These are phyloP conservation scores for Phytophthora hibernalis DNA, from an alignment of 352 stramenopile species.

Conservation along the genomic window DNA sequence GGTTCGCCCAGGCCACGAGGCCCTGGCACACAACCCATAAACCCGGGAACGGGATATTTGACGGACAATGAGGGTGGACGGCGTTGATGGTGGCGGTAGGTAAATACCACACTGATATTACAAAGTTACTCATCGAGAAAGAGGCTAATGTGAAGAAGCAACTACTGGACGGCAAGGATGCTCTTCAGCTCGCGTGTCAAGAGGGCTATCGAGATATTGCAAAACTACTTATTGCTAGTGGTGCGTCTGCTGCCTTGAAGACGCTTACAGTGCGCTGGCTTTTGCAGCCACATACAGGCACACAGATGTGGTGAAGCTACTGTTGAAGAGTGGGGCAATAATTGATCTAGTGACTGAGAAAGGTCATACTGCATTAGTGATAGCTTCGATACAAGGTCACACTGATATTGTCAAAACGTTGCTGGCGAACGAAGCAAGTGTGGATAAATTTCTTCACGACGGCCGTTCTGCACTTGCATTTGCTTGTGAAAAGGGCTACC, in stretches of 20 bases:
- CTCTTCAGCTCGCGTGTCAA: not conserved
- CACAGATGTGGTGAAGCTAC: constrained; percentile 5
- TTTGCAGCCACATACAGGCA: constrained; percentile 4
- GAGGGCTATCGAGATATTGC: not conserved
- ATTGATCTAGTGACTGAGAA: not conserved
- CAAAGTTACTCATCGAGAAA: not conserved
- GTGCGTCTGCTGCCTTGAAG: not conserved
- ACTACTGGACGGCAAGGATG: not conserved
- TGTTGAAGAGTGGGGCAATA: constrained; percentile 1
- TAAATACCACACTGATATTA: not conserved
- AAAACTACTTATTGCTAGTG: not conserved
- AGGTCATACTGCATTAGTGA: not conserved
- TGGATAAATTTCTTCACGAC: not conserved
- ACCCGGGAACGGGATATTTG: not conserved
- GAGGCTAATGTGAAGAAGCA: not conserved
- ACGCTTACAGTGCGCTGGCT: not conserved
- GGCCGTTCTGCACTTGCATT: not conserved
- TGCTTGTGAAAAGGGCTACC: not conserved
- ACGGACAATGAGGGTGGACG: not conserved
- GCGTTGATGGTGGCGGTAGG: not conserved
- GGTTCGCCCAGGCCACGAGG: too few species aligned
- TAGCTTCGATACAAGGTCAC: constrained; percentile 4
- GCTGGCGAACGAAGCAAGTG: not conserved
- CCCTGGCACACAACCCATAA: too few species aligned
- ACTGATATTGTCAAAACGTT: not conserved